These are phyloP conservation scores for Naganishia onofrii DNA, from an alignment of 768 basidiomycete species.

Conservation along the genomic window DNA sequence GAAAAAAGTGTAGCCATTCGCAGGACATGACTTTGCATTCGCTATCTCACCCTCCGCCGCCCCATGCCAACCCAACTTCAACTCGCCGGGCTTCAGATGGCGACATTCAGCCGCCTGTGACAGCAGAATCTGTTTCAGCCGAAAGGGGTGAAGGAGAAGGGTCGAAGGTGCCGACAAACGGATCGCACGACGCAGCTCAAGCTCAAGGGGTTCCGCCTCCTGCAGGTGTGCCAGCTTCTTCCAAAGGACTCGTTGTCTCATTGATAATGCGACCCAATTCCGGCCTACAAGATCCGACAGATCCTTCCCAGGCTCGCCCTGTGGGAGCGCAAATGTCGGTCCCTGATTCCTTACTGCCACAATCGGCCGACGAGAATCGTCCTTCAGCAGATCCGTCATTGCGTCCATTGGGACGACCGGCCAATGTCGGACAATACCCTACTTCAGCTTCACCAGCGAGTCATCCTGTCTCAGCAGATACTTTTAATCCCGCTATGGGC, in stretches of 20 bases:
- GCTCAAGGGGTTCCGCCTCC: background rate
- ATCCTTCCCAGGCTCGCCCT: background rate
- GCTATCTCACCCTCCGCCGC: background rate
- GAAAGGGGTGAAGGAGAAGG: background rate
- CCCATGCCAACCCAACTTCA: background rate
- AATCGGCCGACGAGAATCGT: background rate
- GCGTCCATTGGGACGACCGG: background rate
- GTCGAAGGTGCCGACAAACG: background rate
- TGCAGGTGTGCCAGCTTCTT: background rate
- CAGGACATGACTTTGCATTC: background rate
- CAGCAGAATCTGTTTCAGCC: background rate
- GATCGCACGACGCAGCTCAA: background rate
- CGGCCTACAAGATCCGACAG: background rate
- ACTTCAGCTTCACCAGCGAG: background rate
- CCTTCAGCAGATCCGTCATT: constrained; percentile 13
- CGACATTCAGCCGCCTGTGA: background rate
- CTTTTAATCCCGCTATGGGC: background rate
- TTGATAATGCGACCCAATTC: constrained; percentile 5
- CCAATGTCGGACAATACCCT: background rate
- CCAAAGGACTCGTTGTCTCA: background rate
- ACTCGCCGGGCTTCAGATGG: constrained; percentile 15
- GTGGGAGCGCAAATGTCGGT: background rate
- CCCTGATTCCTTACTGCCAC: constrained; percentile 11
- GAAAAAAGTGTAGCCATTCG: background rate
- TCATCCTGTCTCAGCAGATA: background rate